Conservation (phyloP, 2,329 filamentous ascomycete genomes). For the Ophiostoma tasmaniense region DNA sequence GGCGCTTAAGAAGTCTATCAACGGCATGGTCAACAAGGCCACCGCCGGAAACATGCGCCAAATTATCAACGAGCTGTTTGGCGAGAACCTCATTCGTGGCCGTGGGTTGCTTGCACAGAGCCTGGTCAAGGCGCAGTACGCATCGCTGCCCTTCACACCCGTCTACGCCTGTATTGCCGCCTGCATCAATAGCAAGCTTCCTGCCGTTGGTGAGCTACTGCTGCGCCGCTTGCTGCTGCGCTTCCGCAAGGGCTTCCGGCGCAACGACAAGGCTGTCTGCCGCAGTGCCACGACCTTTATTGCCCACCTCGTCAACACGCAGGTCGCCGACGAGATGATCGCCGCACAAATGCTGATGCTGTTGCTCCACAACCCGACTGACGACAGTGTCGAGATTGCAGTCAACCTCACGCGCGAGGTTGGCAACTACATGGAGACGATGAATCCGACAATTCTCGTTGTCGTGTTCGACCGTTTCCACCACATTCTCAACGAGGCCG, state of each 20-base stretch:
- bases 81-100: conserved; percentile 86
- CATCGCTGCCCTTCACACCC: conserved; percentile 88
- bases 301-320: conserved; percentile 90
- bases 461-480: conserved; percentile 94
- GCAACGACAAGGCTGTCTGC: conserved; percentile 96
- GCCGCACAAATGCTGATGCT: conserved; percentile 86
- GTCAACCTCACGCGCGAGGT: conserved; percentile 89
- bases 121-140: conserved; percentile 97
- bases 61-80: conserved; percentile 92
- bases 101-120: conserved; percentile 88
- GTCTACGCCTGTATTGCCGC: conserved; percentile 94
- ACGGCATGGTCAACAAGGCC: conserved; percentile 98
- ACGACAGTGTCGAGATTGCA: conserved; percentile 96
- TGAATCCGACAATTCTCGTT: conserved; percentile 80
- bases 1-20: conserved; percentile 96
- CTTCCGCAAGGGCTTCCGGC: conserved; percentile 89
- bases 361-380: conserved; percentile 89
- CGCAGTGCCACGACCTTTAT: conserved; percentile 89
- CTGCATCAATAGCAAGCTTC: conserved; percentile 95
- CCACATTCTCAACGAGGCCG: conserved; percentile 89
- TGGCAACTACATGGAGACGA: conserved; percentile 88
- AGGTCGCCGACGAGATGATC: conserved; percentile 89
- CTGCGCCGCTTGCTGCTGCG: conserved; percentile 79
- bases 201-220: conserved; percentile 85
- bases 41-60: conserved; percentile 97